phyloP scores from a whole-genome alignment of 2,329 filamentous ascomycete species.

The Helminthosporium solani region DNA sequence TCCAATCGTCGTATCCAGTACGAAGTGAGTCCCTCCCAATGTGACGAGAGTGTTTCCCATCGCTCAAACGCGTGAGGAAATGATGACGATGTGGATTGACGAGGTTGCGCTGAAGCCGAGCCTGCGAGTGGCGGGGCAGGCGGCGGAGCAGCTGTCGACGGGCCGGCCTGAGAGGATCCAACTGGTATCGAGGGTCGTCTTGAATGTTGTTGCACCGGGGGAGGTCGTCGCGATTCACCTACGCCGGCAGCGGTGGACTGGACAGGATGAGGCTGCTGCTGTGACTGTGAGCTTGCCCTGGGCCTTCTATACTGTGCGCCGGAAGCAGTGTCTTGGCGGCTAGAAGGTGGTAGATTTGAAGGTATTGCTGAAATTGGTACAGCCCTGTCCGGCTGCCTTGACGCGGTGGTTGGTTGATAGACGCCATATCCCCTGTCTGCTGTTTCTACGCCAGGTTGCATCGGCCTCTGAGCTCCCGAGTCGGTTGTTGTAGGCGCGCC shows the following conservation, averaged over 20 bases:
- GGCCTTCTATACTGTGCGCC: conserved; percentile 34
- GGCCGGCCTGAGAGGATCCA: conserved; percentile 35
- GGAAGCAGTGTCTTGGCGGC: conserved; percentile 26
- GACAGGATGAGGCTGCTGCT: conserved; percentile 37
- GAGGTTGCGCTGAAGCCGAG: conserved; percentile 29
- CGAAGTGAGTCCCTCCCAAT: conserved; percentile 96
- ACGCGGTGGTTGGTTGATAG: conserved; percentile 25
- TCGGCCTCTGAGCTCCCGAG: conserved; percentile 29
- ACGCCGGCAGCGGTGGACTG: conserved; percentile 21
- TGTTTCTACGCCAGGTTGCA: conserved; percentile 27
- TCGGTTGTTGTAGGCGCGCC: conserved; percentile 37
- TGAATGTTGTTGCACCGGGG: conserved; percentile 31
- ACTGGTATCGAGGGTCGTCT: conserved; percentile 34
- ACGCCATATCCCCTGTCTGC: conserved; percentile 29
- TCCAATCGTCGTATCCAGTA: conserved; percentile 96
- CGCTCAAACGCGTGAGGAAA: conserved; percentile 97
- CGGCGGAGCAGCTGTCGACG: conserved; percentile 31
- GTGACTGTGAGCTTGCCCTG: conserved; percentile 36
- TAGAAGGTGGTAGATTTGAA: conserved; percentile 20
- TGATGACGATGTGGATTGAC: conserved; percentile 55
- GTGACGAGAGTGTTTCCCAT: conserved; percentile 94
- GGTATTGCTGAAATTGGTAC: conserved; percentile 11
- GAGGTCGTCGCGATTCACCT: conserved; percentile 32
- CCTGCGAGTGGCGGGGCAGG: conserved; percentile 27
- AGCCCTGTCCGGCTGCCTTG: conserved; percentile 32